A percentile compares a stretch with the other conserved stretches of the same genome.
phyloP scores from a whole-genome alignment of 495 filamentous ascomycete genomes.

The Hypoxylon lienhwacheense region DNA sequence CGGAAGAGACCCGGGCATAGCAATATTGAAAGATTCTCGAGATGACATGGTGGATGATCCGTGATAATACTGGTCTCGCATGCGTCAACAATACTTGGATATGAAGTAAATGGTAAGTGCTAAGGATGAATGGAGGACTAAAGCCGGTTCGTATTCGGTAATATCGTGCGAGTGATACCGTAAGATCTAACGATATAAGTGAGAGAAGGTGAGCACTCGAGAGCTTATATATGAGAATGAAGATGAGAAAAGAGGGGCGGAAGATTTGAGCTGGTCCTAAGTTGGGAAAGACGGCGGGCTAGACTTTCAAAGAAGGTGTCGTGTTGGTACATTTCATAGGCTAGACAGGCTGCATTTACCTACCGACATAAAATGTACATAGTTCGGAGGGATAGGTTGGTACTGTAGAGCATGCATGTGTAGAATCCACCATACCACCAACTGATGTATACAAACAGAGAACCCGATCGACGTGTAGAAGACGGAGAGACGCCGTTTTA shows the following conservation, averaged over 20 bases:
- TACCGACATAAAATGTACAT: too few relatives aligned
- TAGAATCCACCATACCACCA: too few relatives aligned
- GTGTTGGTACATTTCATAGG: slow-evolving; percentile 27
- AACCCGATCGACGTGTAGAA: slow-evolving; percentile 43
- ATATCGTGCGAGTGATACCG: slow-evolving; percentile 1
- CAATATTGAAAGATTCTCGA: slow-evolving; percentile 34
- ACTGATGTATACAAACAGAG: slow-evolving; percentile 26
- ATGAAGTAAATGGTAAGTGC: neutral
- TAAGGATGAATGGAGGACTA: neutral
- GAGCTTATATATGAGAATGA: slow-evolving; percentile 27
- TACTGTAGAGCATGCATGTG: slow-evolving; percentile 40
- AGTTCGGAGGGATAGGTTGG: slow-evolving; percentile 12
- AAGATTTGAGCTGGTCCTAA: slow-evolving; percentile 21
- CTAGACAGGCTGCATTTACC: too few relatives aligned
- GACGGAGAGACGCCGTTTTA: slow-evolving; percentile 37
- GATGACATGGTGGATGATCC: slow-evolving; percentile 41
- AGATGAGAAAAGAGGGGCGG: slow-evolving; percentile 34
- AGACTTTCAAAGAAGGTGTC: slow-evolving; percentile 25
- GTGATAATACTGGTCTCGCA: neutral
- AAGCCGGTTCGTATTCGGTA: slow-evolving; percentile 8
- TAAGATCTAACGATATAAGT: neutral
- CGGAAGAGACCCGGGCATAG: slow-evolving; percentile 42
- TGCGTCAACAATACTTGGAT: slow-evolving; percentile 20
- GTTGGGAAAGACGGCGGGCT: slow-evolving; percentile 10
- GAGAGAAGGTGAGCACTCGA: slow-evolving; percentile 7